These are phyloP conservation scores for Madurella fahalii DNA, from an alignment of 2,329 filamentous ascomycete genomes.

Conservation along the genomic window DNA sequence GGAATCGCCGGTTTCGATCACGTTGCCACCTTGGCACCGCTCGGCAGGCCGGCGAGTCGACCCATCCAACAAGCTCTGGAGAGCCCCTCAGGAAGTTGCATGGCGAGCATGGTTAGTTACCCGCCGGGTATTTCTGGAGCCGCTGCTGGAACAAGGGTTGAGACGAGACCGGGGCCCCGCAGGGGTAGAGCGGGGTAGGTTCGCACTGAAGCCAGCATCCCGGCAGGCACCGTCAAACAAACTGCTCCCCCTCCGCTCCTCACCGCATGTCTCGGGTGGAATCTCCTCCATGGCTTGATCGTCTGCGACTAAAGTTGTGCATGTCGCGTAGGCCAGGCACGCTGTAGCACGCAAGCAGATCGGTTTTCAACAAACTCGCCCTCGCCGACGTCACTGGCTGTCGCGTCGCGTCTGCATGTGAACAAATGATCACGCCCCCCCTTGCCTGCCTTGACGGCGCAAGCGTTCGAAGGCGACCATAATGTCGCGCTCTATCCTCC, in stretches of 20 bases:
- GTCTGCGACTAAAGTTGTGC: conserved; percentile 5
- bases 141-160: conserved; percentile 1
- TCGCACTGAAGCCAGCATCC: neutral
- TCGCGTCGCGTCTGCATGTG: conserved; percentile 1
- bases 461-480: conserved; percentile 18
- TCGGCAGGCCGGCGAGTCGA: neutral
- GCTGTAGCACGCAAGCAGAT: conserved; percentile 5
- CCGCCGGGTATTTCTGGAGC: conserved; percentile 3
- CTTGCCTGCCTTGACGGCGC: conserved; percentile 21
- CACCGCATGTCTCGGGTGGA: neutral
- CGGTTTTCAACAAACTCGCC: conserved; percentile 7
- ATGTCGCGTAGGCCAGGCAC: conserved; percentile 12
- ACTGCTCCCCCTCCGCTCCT: neutral
- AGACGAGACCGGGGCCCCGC: conserved; percentile 6
- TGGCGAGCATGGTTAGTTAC: neutral
- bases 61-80: neutral
- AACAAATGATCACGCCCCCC: conserved; percentile 19
- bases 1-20: conserved; percentile 1
- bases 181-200: conserved; percentile 12
- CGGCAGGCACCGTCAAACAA: neutral
- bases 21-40: conserved; percentile 1
- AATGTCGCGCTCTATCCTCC: conserved; percentile 22
- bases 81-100: neutral
- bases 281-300: conserved; percentile 8
- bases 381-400: conserved; percentile 6